phyloP scores from a whole-genome alignment of 2,329 filamentous ascomycete genomes.

The Colletotrichum neosansevieriae region DNA sequence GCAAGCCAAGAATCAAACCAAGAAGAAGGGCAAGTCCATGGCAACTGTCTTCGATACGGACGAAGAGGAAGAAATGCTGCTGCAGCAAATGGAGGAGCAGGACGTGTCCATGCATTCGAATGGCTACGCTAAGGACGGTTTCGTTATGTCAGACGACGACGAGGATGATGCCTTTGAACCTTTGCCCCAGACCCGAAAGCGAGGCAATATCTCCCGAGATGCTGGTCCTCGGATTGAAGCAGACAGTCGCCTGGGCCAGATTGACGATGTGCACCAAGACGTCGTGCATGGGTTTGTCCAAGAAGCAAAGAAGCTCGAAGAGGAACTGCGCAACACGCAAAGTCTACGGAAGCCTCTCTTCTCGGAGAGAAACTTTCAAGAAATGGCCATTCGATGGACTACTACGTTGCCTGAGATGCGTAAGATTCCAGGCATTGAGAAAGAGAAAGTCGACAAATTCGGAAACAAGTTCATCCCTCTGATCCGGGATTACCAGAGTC shows the following conservation, averaged over 20 bases:
- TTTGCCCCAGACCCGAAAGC: constrained; percentile 48
- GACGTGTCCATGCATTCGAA: constrained; percentile 54
- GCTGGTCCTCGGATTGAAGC: constrained; percentile 70
- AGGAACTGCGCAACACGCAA: constrained; percentile 70
- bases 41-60: constrained; percentile 41
- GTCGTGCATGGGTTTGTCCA: constrained; percentile 74
- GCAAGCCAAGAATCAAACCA: constrained; percentile 38
- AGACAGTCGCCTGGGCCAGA: constrained; percentile 64
- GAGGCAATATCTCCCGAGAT: constrained; percentile 42
- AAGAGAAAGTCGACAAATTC: constrained; percentile 70
- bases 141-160: constrained; percentile 59
- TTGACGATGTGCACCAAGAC: constrained; percentile 71
- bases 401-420: constrained; percentile 71
- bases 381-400: constrained; percentile 80
- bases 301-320: constrained; percentile 70
- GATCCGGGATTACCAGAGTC: constrained; percentile 60
- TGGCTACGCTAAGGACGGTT: constrained; percentile 63
- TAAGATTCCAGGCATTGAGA: constrained; percentile 71
- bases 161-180: constrained; percentile 61
- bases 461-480: constrained; percentile 72
- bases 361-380: constrained; percentile 74
- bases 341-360: constrained; percentile 72
- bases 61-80: constrained; percentile 37
- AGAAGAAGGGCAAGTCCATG: constrained; percentile 48
- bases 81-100: constrained; percentile 51